Percentiles rank a stretch among this genome's conserved stretches.
Conservation (phyloP, 2,329 filamentous ascomycete genomes). For the Paramyrothecium roridum region DNA sequence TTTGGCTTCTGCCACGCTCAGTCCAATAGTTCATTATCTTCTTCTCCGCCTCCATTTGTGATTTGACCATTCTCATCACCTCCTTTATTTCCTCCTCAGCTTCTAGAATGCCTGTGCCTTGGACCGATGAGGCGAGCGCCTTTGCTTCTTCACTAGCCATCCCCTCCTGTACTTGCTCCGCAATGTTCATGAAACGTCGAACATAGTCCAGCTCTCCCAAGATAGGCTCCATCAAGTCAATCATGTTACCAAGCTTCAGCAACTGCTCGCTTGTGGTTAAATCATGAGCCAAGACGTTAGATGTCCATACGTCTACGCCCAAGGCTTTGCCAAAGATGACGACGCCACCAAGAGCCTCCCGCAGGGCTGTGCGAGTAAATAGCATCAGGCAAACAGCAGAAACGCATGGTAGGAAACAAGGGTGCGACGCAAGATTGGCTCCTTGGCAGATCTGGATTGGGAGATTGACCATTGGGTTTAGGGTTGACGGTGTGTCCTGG, state of each 20-base stretch:
- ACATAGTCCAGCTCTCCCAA: not conserved
- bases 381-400: not conserved
- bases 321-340: not conserved
- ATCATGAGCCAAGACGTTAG: not conserved
- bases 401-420: not conserved
- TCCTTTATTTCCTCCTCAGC: not conserved
- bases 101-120: not conserved
- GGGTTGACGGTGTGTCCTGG: not conserved
- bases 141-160: not conserved
- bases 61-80: not conserved
- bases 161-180: not conserved
- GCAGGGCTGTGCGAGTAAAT: not conserved
- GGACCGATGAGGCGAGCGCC: not conserved
- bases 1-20: not conserved
- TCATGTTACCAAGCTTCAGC: not conserved
- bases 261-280: not conserved
- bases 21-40: not conserved
- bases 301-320: not conserved
- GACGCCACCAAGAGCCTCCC: not conserved
- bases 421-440: not conserved
- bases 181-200: not conserved
- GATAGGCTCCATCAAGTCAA: not conserved
- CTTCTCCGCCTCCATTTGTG: not conserved
- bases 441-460: not conserved
- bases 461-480: not conserved